These are phyloP conservation scores for Periglandula ipomoeae DNA, from an alignment of 2,329 filamentous ascomycete genomes.

Conservation along the genomic window DNA sequence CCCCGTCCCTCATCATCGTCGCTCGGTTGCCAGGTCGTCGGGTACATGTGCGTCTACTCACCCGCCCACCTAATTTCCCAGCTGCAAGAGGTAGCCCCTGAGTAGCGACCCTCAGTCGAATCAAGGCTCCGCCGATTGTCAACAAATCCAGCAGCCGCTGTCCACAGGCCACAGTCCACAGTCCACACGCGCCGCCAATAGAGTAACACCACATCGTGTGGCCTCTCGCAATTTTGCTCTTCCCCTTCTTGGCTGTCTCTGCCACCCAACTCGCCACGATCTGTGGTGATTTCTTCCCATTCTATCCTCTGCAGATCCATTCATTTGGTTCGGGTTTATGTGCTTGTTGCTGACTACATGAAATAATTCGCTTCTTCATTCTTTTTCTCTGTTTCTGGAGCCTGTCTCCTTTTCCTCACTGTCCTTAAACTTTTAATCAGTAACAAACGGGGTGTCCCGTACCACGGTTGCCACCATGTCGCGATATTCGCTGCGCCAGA, in stretches of 20 bases:
- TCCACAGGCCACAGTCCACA: no score
- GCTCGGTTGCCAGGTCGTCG: no score
- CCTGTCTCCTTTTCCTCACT: background rate
- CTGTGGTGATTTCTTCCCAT: background rate
- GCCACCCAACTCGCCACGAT: background rate
- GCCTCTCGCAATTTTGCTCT: background rate
- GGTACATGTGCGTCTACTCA: no score
- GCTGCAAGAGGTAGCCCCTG: no score
- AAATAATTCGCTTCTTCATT: background rate
- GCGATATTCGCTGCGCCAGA: conserved; percentile 22
- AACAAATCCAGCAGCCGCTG: no score
- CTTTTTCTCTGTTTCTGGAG: background rate
- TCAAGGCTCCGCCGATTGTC: no score
- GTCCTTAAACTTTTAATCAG: background rate
- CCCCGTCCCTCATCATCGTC: no score
- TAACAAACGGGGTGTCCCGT: background rate
- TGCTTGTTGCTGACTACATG: background rate
- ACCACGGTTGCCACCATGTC: conserved; percentile 12
- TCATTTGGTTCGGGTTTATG: background rate
- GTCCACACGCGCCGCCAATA: no score
- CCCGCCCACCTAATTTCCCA: no score
- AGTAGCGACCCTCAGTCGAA: no score
- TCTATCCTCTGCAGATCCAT: background rate
- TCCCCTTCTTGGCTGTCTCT: background rate
- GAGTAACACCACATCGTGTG: conserved; percentile 2